These are phyloP conservation scores for Clavariopsis aquatica DNA, from an alignment of 495 filamentous ascomycete genomes.

Conservation along the genomic window DNA sequence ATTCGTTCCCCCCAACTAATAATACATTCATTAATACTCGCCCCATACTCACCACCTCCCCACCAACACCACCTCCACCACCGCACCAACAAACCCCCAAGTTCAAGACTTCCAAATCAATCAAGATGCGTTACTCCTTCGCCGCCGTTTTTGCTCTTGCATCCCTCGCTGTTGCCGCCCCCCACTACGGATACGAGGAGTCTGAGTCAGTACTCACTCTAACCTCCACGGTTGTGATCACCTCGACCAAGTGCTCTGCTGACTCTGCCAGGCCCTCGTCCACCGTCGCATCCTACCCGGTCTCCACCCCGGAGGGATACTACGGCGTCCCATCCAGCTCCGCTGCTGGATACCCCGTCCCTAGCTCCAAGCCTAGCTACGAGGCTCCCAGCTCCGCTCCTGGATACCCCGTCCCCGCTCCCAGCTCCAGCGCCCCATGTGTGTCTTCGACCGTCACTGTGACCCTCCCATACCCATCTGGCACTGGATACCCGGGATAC, in stretches of 20 bases:
- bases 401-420: constrained; percentile 4
- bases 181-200: constrained; percentile 17
- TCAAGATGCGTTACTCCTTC: constrained; percentile 36
- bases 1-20: constrained; percentile 37
- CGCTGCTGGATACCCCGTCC: constrained; percentile 5
- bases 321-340: constrained; percentile 9
- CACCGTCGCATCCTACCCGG: constrained; percentile 2
- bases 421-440: constrained; percentile 6
- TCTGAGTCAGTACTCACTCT: neutral
- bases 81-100: constrained; percentile 5
- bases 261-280: neutral
- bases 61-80: constrained; percentile 15
- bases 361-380: neutral
- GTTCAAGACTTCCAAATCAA: constrained; percentile 16
- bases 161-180: constrained; percentile 29
- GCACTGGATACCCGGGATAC: constrained; percentile 9
- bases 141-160: constrained; percentile 22
- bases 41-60: neutral
- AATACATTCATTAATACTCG: constrained; percentile 35
- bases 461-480: constrained; percentile 16
- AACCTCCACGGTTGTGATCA: neutral
- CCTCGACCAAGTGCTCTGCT: neutral
- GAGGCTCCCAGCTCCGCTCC: constrained; percentile 1
- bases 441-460: constrained; percentile 20
- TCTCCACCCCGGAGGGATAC: constrained; percentile 14